Percentiles rank a stretch among this genome's conserved stretches.
phyloP scores from a whole-genome alignment of 768 basidiomycete genomes.

The Phlegmacium glaucopus region DNA sequence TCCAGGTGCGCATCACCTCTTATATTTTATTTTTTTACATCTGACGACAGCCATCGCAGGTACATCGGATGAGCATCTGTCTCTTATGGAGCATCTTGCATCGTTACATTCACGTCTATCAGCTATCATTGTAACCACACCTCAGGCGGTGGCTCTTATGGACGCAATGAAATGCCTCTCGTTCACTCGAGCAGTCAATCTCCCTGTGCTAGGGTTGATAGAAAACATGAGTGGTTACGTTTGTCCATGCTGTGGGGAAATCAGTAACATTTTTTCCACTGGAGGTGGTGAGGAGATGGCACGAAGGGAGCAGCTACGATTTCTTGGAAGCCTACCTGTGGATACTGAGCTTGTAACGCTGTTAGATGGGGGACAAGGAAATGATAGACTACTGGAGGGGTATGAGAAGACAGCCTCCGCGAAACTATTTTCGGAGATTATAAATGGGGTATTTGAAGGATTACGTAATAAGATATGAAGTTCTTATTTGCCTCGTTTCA shows the following conservation, averaged over 20 bases:
- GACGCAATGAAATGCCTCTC: constrained; percentile 97
- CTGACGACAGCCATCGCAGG: constrained; percentile 45
- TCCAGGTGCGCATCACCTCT: constrained; percentile 60
- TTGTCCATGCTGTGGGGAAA: constrained; percentile 95
- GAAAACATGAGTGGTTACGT: constrained; percentile 99
- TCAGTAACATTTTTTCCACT: constrained; percentile 92
- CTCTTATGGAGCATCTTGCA: constrained; percentile 89
- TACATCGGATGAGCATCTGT: constrained; percentile 98
- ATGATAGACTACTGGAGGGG: constrained; percentile 45
- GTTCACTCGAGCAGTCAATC: constrained; percentile 83
- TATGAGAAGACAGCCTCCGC: constrained; percentile 71
- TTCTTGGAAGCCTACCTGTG: constrained; percentile 88
- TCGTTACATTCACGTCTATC: constrained; percentile 76
- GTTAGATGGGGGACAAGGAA: constrained; percentile 61
- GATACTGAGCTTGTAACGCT: constrained; percentile 88
- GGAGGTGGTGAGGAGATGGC: constrained; percentile 93
- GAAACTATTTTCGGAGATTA: constrained; percentile 62
- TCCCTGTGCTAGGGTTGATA: constrained; percentile 88
- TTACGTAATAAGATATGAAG: neutral
- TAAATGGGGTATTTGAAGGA: constrained; percentile 23
- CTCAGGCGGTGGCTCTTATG: constrained; percentile 93
- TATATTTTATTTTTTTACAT: constrained; percentile 12
- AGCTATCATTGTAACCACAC: constrained; percentile 92
- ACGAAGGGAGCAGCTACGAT: constrained; percentile 62
- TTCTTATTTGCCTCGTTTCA: constrained; percentile 31